phyloP scores from a whole-genome alignment of 2,329 filamentous ascomycete genomes.

The Mycogone perniciosa region DNA sequence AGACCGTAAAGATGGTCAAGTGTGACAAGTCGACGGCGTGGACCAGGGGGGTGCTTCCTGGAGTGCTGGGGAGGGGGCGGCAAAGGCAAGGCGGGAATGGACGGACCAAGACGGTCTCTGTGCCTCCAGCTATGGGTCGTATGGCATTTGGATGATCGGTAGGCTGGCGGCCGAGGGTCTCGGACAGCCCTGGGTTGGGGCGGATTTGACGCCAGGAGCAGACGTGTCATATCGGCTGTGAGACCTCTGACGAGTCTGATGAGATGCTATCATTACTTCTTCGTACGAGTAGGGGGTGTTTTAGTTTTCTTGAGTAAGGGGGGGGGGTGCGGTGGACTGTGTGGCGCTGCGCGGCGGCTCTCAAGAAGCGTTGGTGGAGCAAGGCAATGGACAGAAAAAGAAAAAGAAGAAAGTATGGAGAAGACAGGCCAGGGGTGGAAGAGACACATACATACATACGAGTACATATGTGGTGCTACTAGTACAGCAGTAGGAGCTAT shows the following conservation, averaged over 20 bases:
- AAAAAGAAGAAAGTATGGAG: neutral
- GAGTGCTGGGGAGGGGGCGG: slow-evolving; percentile 9
- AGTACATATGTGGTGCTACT: neutral
- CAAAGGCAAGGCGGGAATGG: slow-evolving; percentile 15
- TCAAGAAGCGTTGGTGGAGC: slow-evolving; percentile 5
- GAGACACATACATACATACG: no score
- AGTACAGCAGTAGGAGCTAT: no score
- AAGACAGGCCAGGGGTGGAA: neutral
- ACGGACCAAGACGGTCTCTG: slow-evolving; percentile 7
- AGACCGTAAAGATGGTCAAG: neutral
- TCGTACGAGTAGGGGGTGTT: slow-evolving; percentile 9
- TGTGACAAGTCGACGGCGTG: slow-evolving; percentile 12
- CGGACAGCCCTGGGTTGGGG: slow-evolving; percentile 14
- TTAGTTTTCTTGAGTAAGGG: neutral
- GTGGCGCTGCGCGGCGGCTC: slow-evolving; percentile 4
- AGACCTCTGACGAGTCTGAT: slow-evolving; percentile 19
- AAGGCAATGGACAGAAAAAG: neutral
- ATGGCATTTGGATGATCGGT: slow-evolving; percentile 21
- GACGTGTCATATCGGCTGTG: slow-evolving; percentile 32
- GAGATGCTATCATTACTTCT: slow-evolving; percentile 14
- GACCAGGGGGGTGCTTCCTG: neutral
- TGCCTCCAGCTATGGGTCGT: slow-evolving; percentile 7
- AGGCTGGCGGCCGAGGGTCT: slow-evolving; percentile 21
- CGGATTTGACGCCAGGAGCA: slow-evolving; percentile 19
- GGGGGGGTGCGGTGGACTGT: slow-evolving; percentile 5